Evolutionary conservation across 1,139 yeast species (phyloP), one percentile per base, ranked within the genome.

Genomic region (Candida sp.): DNA sequence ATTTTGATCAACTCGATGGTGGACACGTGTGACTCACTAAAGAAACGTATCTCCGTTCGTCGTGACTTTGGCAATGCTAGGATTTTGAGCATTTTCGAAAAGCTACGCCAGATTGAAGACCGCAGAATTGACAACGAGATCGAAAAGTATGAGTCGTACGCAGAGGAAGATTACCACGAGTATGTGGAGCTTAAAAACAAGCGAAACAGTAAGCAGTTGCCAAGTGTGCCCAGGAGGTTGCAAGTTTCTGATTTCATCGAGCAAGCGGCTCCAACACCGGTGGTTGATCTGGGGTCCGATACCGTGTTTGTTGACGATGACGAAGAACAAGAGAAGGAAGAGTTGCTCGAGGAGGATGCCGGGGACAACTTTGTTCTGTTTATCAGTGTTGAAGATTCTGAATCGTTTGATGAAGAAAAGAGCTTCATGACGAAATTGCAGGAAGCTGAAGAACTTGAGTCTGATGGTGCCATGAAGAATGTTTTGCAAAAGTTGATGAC

Each of bases 91-190:
- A 64, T 81, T 1, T 75, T 80, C 46, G 76, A 75, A 42, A 69
- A 70, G 44, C 61, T 80, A 12, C 68, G 65, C 46, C 62, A 57
- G 0, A 58, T 81, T 17, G 64, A 72, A 44, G 75, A 74, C 58
- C 68, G 63, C 8, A 70, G 81, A 41, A 69, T 81, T 34, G 66
- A 68, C 49, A 81, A 79, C 48, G 78, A 80, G 52, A 75, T 81
- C 34, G 75, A 73, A 11, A 71, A 70, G 48, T 82, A 78, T 54
- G 75, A 74, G 50, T 63, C 60, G 1, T 69, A 58, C 42, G 79
- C 78, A 1, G 78, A 73, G 44, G 78, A 72, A 8, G 85, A 80
- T 54, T 68, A 53, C 31, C 44, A 48, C 42, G 49, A 38, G 25
- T 53, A 40, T 31, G 39, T 52, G 22, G 53, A 47, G 7, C 26